Conservation (phyloP, 192 early-diverging fungal genomes). For the Podila epicladia region DNA sequence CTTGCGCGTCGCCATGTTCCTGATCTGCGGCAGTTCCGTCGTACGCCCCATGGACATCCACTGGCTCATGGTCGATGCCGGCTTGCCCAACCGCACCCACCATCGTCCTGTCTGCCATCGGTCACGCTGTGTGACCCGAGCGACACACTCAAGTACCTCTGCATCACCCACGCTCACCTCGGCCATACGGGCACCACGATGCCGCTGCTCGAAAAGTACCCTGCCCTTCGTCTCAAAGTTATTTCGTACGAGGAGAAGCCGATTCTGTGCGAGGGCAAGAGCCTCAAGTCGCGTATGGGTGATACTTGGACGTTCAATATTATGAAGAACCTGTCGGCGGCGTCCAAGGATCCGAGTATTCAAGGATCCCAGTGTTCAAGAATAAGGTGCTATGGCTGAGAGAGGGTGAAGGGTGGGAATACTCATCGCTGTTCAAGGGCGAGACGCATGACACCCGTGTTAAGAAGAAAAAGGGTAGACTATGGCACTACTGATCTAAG, state of each 20-base stretch:
- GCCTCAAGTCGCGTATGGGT: conserved; percentile 9
- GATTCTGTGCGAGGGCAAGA: conserved; percentile 30
- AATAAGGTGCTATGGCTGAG: conserved; percentile 19
- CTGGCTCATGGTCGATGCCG: conserved; percentile 47
- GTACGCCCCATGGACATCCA: conserved; percentile 6
- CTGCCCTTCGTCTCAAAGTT: conserved; percentile 10
- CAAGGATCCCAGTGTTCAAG: conserved; percentile 18
- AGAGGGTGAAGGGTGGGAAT: conserved; percentile 46
- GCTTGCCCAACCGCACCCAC: conserved; percentile 24
- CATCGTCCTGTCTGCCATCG: conserved; percentile 37
- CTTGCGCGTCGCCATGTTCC: conserved; percentile 30
- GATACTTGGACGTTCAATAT: conserved; percentile 41
- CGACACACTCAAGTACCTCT: conserved; percentile 42
- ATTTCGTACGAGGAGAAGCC: conserved; percentile 48
- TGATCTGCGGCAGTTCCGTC: conserved; percentile 15
- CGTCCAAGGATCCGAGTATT: conserved; percentile 17
- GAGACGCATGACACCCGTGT: conserved; percentile 43
- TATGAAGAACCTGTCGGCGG: conserved; percentile 33
- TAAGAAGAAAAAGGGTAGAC: background rate
- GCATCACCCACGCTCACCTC: conserved; percentile 48
- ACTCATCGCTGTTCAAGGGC: conserved; percentile 39
- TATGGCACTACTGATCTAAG: too few relatives aligned
- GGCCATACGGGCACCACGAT: conserved; percentile 46
- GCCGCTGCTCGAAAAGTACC: conserved; percentile 41
- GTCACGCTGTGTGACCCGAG: conserved; percentile 23